Evolutionary conservation across 495 filamentous ascomycete genomes (phyloP).

Genomic region (Aspergillus incahuasiensis): DNA sequence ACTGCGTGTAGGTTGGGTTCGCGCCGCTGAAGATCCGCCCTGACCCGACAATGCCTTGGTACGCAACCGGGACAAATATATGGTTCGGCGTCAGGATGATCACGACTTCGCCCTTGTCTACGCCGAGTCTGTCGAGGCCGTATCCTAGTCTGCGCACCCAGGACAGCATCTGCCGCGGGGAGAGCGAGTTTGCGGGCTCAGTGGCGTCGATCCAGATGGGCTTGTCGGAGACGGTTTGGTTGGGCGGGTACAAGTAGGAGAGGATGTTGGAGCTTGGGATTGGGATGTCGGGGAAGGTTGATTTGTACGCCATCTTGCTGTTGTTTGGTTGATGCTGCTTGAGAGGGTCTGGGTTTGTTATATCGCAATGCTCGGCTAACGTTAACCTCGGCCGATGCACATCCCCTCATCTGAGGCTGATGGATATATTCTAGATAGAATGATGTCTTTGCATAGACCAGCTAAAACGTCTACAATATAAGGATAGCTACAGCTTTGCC

Average conservation of each 20-base stretch:
- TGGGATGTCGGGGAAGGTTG: slow-evolving; percentile 25
- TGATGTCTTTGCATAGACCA: too few relatives aligned
- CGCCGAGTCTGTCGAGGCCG: slow-evolving; percentile 34
- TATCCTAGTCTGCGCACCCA: slow-evolving; percentile 39
- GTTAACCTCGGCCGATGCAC: background rate
- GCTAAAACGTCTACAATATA: too few relatives aligned
- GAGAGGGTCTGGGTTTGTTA: background rate
- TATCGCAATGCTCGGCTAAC: background rate
- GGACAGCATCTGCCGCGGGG: slow-evolving; percentile 33
- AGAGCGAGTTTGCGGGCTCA: slow-evolving; percentile 27
- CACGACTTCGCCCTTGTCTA: slow-evolving; percentile 37
- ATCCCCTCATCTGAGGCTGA: background rate
- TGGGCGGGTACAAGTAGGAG: slow-evolving; percentile 39
- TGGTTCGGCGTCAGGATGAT: slow-evolving; percentile 46
- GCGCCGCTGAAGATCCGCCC: slow-evolving; percentile 61
- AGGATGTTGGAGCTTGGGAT: slow-evolving; percentile 42
- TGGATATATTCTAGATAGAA: too few relatives aligned
- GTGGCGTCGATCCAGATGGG: slow-evolving; percentile 44
- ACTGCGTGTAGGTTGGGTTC: slow-evolving; percentile 32
- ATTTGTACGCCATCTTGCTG: background rate
- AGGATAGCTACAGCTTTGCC: background rate
- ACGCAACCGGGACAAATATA: slow-evolving; percentile 43
- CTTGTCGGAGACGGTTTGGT: slow-evolving; percentile 26
- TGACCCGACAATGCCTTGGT: slow-evolving; percentile 48
- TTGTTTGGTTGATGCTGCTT: background rate